phyloP scores from a whole-genome alignment of 1,284 basidiomycete genomes.

The Sanghuangporus baumii region DNA sequence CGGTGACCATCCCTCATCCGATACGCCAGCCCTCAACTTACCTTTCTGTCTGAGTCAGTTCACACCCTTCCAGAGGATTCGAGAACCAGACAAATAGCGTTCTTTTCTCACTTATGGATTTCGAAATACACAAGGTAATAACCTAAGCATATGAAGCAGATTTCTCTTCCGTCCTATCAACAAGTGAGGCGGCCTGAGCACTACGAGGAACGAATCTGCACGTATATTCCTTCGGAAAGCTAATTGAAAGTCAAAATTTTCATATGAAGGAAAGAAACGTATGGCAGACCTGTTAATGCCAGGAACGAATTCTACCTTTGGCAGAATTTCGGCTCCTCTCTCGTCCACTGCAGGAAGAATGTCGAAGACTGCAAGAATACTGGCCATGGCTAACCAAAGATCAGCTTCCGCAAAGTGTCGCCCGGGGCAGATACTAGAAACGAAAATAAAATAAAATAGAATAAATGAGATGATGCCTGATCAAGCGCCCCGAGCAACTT shows the following conservation, averaged over 20 bases:
- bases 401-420: slow-evolving; percentile 20
- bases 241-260: slow-evolving; percentile 6
- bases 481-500: slow-evolving; percentile 25
- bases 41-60: too few species aligned
- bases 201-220: slow-evolving; percentile 22
- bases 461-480: slow-evolving; percentile 20
- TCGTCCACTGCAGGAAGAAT: slow-evolving; percentile 7
- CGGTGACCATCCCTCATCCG: too few species aligned
- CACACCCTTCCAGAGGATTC: too few species aligned
- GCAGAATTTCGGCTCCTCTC: slow-evolving; percentile 18
- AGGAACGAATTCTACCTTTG: neutral
- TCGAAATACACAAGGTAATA: neutral
- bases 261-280: neutral
- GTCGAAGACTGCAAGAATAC: slow-evolving; percentile 13
- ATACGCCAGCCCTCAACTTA: too few species aligned
- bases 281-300: neutral
- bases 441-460: slow-evolving; percentile 7
- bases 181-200: slow-evolving; percentile 5
- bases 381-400: slow-evolving; percentile 17
- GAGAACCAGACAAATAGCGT: too few species aligned
- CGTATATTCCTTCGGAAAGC: slow-evolving; percentile 23
- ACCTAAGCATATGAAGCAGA: neutral
- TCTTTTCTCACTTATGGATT: too few species aligned
- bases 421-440: slow-evolving; percentile 22
- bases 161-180: neutral